Evolutionary conservation across 139 green algal genomes (phyloP).

Genomic region (Eudorina sp.): DNA sequence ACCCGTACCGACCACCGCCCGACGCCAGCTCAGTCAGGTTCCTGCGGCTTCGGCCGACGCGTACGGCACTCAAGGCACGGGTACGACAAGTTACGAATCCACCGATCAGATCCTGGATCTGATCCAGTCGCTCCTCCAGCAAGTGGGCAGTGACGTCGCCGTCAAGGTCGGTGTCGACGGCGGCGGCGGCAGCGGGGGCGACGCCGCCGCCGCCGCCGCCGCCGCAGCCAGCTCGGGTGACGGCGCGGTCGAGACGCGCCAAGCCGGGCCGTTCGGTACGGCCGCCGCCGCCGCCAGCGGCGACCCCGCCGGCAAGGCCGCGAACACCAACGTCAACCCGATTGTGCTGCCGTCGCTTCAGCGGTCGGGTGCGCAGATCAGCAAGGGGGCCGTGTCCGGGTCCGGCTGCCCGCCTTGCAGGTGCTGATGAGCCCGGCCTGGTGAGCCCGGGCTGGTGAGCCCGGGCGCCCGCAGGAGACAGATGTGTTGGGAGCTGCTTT

Average conservation of each 20-base stretch:
- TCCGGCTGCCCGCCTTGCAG: background rate
- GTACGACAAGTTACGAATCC: background rate
- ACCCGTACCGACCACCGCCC: background rate
- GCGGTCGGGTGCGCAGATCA: background rate
- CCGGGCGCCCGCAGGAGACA: too few species aligned
- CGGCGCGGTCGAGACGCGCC: background rate
- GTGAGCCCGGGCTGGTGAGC: too few species aligned
- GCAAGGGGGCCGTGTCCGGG: background rate
- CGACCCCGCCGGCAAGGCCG: background rate
- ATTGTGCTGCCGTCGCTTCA: background rate
- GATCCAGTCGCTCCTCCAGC: background rate
- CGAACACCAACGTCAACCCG: slow-evolving; percentile 31
- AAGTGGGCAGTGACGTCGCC: background rate
- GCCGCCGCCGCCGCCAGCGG: background rate
- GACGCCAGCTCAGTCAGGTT: background rate
- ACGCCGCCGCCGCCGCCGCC: background rate
- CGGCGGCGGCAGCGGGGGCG: background rate
- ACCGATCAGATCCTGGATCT: background rate
- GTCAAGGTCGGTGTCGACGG: slow-evolving; percentile 5
- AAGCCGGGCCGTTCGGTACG: background rate
- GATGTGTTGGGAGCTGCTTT: too few species aligned
- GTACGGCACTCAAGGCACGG: background rate
- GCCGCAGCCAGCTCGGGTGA: background rate
- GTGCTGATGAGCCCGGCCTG: slow-evolving; percentile 26
- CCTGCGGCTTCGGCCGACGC: background rate